phyloP scores from a whole-genome alignment of 192 early-diverging fungal genomes.

The Entrophospora sp. region DNA sequence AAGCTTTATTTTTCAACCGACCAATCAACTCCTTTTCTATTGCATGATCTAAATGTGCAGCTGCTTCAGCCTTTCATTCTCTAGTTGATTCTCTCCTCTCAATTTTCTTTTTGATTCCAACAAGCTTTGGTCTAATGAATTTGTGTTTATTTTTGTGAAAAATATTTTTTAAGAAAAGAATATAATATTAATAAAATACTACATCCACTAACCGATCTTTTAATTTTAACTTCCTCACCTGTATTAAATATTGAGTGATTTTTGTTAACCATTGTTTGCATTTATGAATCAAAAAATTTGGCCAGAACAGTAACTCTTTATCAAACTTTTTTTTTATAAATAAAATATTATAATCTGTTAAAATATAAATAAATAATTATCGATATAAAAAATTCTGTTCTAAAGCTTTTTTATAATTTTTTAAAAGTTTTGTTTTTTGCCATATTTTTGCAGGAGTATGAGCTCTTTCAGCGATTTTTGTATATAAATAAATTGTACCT shows the following conservation, averaged over 20 bases:
- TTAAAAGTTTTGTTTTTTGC: constrained; percentile 82
- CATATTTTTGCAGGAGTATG: constrained; percentile 91
- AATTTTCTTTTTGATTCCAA: constrained; percentile 89
- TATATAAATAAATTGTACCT: constrained; percentile 79
- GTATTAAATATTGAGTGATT: constrained; percentile 92
- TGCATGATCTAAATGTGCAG: constrained; percentile 79
- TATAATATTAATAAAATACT: too few relatives aligned
- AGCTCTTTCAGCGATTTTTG: constrained; percentile 93
- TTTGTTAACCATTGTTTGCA: constrained; percentile 96
- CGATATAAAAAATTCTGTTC: constrained; percentile 46
- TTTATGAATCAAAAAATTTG: constrained; percentile 82
- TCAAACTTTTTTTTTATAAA: constrained; percentile 56
- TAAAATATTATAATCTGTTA: too few relatives aligned
- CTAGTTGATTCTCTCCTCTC: constrained; percentile 78
- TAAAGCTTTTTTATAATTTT: constrained; percentile 82
- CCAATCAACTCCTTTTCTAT: constrained; percentile 96
- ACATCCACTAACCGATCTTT: constrained; percentile 73
- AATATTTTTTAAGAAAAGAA: too few relatives aligned
- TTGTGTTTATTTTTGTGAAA: too few relatives aligned
- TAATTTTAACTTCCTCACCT: constrained; percentile 81
- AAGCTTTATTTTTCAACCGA: constrained; percentile 85
- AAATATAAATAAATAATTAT: too few relatives aligned
- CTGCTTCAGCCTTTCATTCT: constrained; percentile 85
- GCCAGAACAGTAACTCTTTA: constrained; percentile 86
- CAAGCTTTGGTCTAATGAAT: constrained; percentile 68